Evolutionary conservation across 805 yeast species (phyloP).

Genomic region (Nakazawaea sp.): DNA sequence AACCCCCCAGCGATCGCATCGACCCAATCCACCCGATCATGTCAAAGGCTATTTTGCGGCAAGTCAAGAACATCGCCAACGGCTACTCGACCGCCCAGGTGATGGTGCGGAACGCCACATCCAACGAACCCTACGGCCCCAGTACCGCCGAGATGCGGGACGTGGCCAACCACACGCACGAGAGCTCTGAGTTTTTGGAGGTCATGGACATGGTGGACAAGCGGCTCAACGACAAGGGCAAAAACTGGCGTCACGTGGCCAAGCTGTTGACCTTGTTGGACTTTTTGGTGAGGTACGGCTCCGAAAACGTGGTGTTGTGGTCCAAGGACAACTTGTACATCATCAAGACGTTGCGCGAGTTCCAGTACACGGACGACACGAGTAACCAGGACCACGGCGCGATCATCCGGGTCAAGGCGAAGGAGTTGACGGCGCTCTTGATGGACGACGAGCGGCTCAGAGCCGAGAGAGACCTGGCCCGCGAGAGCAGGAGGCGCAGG

Average conservation of each 20-base stretch:
- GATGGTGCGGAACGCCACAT: conserved; percentile 85
- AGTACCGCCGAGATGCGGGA: conserved; percentile 76
- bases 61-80: conserved; percentile 81
- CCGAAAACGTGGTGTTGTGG: conserved; percentile 89
- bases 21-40: conserved; percentile 23
- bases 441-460: conserved; percentile 75
- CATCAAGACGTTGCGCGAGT: conserved; percentile 85
- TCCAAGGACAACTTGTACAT: conserved; percentile 82
- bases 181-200: conserved; percentile 69
- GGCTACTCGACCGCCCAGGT: conserved; percentile 87
- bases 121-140: conserved; percentile 86
- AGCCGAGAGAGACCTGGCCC: conserved; percentile 51
- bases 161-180: conserved; percentile 67
- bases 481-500: conserved; percentile 19
- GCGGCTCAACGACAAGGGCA: conserved; percentile 91
- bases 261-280: conserved; percentile 87
- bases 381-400: conserved; percentile 82
- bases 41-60: conserved; percentile 76
- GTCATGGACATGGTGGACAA: conserved; percentile 93
- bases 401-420: conserved; percentile 82
- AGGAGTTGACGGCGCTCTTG: conserved; percentile 74
- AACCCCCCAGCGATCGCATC: no score
- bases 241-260: conserved; percentile 94
- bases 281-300: conserved; percentile 76
- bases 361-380: conserved; percentile 70